Conservation (phyloP, 1,284 basidiomycete genomes). For the Cutaneotrichosporon mucoides region DNA sequence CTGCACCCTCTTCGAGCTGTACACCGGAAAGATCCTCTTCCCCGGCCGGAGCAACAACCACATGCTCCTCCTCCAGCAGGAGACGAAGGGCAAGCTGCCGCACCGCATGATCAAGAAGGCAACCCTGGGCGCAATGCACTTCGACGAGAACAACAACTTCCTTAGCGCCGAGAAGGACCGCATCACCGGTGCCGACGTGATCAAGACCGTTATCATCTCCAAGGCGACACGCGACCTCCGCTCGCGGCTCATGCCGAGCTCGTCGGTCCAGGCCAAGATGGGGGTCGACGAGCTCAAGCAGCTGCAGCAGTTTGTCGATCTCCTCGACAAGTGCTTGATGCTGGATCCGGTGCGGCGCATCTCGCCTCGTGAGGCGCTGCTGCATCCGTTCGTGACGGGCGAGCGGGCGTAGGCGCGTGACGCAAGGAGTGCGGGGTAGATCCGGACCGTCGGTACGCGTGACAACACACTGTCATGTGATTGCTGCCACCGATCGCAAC, state of each 20-base stretch:
- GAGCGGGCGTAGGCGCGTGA: neutral
- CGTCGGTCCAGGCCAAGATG: conserved; percentile 63
- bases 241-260: conserved; percentile 72
- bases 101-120: conserved; percentile 91
- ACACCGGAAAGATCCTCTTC: conserved; percentile 97
- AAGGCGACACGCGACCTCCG: conserved; percentile 79
- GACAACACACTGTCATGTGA: too few species aligned
- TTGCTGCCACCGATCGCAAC: too few species aligned
- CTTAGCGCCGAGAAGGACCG: conserved; percentile 73
- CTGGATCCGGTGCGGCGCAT: conserved; percentile 86
- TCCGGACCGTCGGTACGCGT: too few species aligned
- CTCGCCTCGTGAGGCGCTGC: conserved; percentile 78
- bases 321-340: conserved; percentile 84
- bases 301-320: conserved; percentile 78
- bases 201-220: conserved; percentile 76
- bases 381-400: conserved; percentile 71
- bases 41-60: conserved; percentile 97
- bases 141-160: conserved; percentile 71
- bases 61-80: conserved; percentile 96
- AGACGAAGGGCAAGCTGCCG: conserved; percentile 90
- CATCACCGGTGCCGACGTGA: conserved; percentile 70
- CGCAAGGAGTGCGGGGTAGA: neutral
- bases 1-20: conserved; percentile 95
- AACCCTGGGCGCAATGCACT: conserved; percentile 85
- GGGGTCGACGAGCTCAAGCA: conserved; percentile 84